These are phyloP conservation scores for Diplodia sapinea DNA, from an alignment of 2,329 filamentous ascomycete species.

Conservation along the genomic window DNA sequence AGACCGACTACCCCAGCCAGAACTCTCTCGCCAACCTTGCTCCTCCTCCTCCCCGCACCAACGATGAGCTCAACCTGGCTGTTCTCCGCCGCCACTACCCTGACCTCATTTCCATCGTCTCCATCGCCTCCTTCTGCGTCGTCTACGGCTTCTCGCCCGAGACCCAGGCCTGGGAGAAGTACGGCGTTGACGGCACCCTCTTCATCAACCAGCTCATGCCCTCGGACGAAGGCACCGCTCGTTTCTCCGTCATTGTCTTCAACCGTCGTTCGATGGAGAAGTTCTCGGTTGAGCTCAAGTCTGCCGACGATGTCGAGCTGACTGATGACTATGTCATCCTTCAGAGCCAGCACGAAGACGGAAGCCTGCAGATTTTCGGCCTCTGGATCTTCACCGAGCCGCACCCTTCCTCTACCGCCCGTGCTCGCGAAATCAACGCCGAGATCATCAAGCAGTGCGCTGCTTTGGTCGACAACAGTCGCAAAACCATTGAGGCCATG, in stretches of 20 bases:
- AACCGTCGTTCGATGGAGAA: slow-evolving; percentile 57
- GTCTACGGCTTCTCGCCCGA: slow-evolving; percentile 78
- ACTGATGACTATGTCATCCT: slow-evolving; percentile 66
- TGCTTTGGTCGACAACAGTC: slow-evolving; percentile 56
- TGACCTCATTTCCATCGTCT: slow-evolving; percentile 72
- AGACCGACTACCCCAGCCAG: slow-evolving; percentile 53
- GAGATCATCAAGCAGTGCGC: slow-evolving; percentile 63
- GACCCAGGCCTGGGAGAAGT: slow-evolving; percentile 79
- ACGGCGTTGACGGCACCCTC: slow-evolving; percentile 81
- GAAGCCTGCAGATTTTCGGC: slow-evolving; percentile 57
- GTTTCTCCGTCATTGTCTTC: slow-evolving; percentile 54
- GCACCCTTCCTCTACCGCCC: slow-evolving; percentile 60
- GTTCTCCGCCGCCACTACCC: slow-evolving; percentile 84
- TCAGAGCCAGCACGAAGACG: slow-evolving; percentile 50
- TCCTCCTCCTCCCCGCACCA: slow-evolving; percentile 65
- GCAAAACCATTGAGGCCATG: slow-evolving; percentile 47
- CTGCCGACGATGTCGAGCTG: slow-evolving; percentile 53
- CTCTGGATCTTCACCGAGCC: slow-evolving; percentile 70
- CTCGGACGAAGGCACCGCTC: slow-evolving; percentile 45
- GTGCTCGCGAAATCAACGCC: slow-evolving; percentile 58
- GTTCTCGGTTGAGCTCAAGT: slow-evolving; percentile 52
- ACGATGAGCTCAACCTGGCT: slow-evolving; percentile 84
- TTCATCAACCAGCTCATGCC: slow-evolving; percentile 75
- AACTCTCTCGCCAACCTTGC: slow-evolving; percentile 38
- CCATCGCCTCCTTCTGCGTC: slow-evolving; percentile 83